Evolutionary conservation across 352 stramenopile genomes (phyloP), one percentile per base, ranked within the genome.

Genomic region (Globisporangium sylvaticum): DNA sequence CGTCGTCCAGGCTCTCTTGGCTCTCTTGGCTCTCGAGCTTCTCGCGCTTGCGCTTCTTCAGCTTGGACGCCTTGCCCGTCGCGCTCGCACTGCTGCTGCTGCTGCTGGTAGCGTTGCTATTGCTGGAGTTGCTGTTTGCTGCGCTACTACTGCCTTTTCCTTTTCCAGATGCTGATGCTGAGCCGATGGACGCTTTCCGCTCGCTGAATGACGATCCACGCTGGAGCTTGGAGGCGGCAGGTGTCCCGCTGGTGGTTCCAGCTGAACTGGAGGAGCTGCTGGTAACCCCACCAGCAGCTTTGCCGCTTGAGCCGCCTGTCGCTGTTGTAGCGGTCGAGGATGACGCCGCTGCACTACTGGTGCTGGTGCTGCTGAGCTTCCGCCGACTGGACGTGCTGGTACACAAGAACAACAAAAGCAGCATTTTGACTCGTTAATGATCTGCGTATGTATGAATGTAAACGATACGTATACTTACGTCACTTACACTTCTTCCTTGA

Each of bases 1-100:
- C 37, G 22, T 62, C 67, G 25, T 64, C 34, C n/a, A 46, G 46
- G 6, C 55, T 50, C 22, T 65, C 48, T 22, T 20, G 48, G 50
- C 58, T 71, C 22, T 62, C 55, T 5, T 64, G 55, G 44, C 73
- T 71, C 37, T 73, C 65, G 54, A 71, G 55, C 54, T 68, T 58
- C 42, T 85, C 77, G 61, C 76, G 70, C 67, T 85, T 85, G 55
- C 79, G 77, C 66, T 86, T 88, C 72, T 84, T 88, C 53, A 81
- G 66, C 44, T 80, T 83, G 20, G 78, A 80, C 14, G 69, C 62
- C 59, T 81, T 81, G 25, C 75, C 71, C 31, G 64, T 44, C 5
- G 61, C 56, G 48, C 54, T 78, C 18, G 32, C 52, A 46, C 31
- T 54, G 24, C 8, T 66, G 24, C 20, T 37, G 31, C 25, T 44